These are phyloP conservation scores for Trichoderma gracile DNA, from an alignment of 2,329 filamentous ascomycete genomes.

Conservation along the genomic window DNA sequence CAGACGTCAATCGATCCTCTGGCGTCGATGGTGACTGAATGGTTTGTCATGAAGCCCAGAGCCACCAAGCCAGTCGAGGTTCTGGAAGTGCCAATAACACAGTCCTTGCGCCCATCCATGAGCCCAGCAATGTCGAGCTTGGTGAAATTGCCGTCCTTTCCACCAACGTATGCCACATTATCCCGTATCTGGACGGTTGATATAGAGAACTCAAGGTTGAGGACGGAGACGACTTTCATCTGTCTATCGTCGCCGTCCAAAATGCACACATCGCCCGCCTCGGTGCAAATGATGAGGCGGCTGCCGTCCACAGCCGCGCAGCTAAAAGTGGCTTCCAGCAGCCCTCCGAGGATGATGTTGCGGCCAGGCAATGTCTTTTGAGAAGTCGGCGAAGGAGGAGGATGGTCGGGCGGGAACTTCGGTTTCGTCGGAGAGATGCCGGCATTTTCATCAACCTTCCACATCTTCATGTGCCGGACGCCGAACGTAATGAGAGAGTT, in stretches of 20 bases:
- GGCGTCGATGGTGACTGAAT: slow-evolving; percentile 73
- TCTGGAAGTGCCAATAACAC: slow-evolving; percentile 43
- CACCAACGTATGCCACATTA: slow-evolving; percentile 65
- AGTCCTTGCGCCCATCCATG: slow-evolving; percentile 44
- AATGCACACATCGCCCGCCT: slow-evolving; percentile 85
- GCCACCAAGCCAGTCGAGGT: slow-evolving; percentile 57
- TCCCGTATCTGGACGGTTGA: slow-evolving; percentile 65
- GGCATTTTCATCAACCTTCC: slow-evolving; percentile 73
- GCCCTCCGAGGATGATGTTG: slow-evolving; percentile 79
- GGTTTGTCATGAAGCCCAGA: slow-evolving; percentile 66
- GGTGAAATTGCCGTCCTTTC: slow-evolving; percentile 62
- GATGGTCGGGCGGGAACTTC: slow-evolving; percentile 51
- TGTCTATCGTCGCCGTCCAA: slow-evolving; percentile 74
- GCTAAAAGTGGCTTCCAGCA: slow-evolving; percentile 83
- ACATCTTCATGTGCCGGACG: slow-evolving; percentile 89
- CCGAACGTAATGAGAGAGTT: slow-evolving; percentile 81
- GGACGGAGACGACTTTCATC: slow-evolving; percentile 68
- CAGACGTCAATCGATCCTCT: slow-evolving; percentile 73
- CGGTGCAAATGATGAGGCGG: slow-evolving; percentile 80
- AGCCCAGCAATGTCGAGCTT: slow-evolving; percentile 54
- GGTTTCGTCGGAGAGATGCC: slow-evolving; percentile 64
- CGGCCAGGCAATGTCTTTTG: slow-evolving; percentile 75
- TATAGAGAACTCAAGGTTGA: slow-evolving; percentile 66
- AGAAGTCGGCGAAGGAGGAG: slow-evolving; percentile 36
- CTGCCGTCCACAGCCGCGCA: slow-evolving; percentile 73